Evolutionary conservation across 345 rosid species (phyloP), one percentile per base, ranked within the genome.

Genomic region (Physaria fendleri): DNA sequence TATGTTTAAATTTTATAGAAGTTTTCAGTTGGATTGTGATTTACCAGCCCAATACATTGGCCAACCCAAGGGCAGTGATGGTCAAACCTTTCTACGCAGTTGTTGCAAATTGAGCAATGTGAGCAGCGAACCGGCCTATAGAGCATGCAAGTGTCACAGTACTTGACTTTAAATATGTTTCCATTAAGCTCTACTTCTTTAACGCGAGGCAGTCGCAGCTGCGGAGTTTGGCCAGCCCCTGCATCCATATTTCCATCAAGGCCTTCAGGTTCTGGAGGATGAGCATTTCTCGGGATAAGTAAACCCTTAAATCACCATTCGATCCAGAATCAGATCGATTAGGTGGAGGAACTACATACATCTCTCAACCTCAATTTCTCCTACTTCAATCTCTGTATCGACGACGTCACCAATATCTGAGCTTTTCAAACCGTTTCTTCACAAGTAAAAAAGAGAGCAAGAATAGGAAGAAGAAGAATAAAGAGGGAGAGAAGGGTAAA

Each of bases 41-140:
- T 71, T 79, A 93, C 99, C 88, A 79, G 64, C 24, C 99, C 99
- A 44, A 93, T 87, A 74, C 99, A 93, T 68, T 93, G 99, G 69
- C 99, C 97, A 58, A 93, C 99, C 99, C 99, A 93, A 61, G 99
- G 99, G 68, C 99, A 93, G 74, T 93, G 99, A 67, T 93, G 99
- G 69, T 93, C 99, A 71, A 93, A 93, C 66, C 87, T 80, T 71
- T 87, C 88, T 4, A 89, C 99, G 45, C 99, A 93, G 77, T 93
- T 93, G 65, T 93, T 93, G 81, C 99, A 93, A 69, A 93, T 93
- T 22, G 99, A 93, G 72, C 99, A 93, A 75, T 93, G 99, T 9
- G 99, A 93, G 69, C 99, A 93, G 10, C 99, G 97, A 62, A 95
- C 96, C 11, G 97, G 92, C 62, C 99, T 82, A 52, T 93, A 93